A percentile compares a stretch with the other conserved stretches of the same genome.
phyloP scores from a whole-genome alignment of 2,329 filamentous ascomycete genomes.

The Stachybotrys echinatus region DNA sequence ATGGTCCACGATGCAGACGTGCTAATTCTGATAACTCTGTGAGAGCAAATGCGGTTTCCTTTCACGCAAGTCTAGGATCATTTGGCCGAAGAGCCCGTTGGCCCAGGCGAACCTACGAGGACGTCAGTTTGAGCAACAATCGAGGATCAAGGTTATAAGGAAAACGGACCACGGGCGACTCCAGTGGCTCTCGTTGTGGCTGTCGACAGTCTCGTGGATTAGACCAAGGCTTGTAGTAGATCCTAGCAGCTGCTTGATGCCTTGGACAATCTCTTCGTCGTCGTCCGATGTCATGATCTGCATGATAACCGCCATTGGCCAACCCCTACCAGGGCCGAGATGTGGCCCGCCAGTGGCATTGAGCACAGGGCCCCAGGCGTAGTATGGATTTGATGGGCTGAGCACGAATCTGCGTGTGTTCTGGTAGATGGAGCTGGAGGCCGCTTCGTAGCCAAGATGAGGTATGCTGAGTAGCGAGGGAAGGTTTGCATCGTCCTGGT shows the following conservation, averaged over 20 bases:
- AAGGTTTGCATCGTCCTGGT: constrained; percentile 57
- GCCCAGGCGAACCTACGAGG: constrained; percentile 76
- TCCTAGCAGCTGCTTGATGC: constrained; percentile 59
- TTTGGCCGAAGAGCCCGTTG: constrained; percentile 82
- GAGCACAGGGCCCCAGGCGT: constrained; percentile 46
- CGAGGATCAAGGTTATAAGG: neutral
- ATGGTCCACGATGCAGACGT: too few relatives aligned
- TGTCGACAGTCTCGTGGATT: constrained; percentile 61
- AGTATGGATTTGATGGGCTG: constrained; percentile 69
- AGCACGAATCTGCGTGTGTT: constrained; percentile 75
- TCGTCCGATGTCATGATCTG: constrained; percentile 73
- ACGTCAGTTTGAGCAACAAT: constrained; percentile 17
- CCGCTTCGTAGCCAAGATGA: constrained; percentile 50
- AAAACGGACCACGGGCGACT: constrained; percentile 28
- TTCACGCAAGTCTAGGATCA: constrained; percentile 68
- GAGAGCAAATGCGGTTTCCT: constrained; percentile 63
- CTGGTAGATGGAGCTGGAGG: constrained; percentile 60
- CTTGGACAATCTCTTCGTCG: constrained; percentile 66
- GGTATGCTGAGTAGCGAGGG: constrained; percentile 57
- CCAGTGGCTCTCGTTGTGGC: constrained; percentile 23
- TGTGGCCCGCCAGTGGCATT: constrained; percentile 49
- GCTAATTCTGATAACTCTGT: constrained; percentile 40
- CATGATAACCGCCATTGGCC: constrained; percentile 83
- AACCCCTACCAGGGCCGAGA: constrained; percentile 62
- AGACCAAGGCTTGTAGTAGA: constrained; percentile 69